Evolutionary conservation across 495 filamentous ascomycete species (phyloP).

Genomic region (Astrothelium macrocarpum): DNA sequence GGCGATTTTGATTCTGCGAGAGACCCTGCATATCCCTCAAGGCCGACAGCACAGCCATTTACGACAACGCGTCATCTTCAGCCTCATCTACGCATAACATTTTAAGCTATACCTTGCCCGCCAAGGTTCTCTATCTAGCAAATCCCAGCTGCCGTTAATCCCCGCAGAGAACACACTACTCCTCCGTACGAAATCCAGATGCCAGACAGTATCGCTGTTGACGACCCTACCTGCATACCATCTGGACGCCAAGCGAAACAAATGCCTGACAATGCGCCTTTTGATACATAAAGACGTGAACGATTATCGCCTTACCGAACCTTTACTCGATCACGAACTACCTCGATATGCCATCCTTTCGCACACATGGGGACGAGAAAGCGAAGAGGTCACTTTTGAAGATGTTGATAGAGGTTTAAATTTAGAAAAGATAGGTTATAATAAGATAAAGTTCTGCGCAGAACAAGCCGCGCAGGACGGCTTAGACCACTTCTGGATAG

Average conservation of each 20-base stretch:
- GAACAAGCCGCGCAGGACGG: constrained; percentile 12
- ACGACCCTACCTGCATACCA: not conserved
- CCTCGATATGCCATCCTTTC: constrained; percentile 18
- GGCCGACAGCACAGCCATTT: not conserved
- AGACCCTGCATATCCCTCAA: not conserved
- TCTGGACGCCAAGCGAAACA: not conserved
- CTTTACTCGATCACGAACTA: not conserved
- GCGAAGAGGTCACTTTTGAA: constrained; percentile 12
- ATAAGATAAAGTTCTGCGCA: constrained; percentile 14
- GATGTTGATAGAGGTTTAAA: not conserved
- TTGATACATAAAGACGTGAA: not conserved
- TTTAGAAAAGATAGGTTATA: constrained; percentile 9
- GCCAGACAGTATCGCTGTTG: not conserved
- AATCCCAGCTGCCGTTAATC: not conserved
- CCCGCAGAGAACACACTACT: not conserved
- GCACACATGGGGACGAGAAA: constrained; percentile 11
- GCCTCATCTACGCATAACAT: not conserved
- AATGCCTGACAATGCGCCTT: not conserved
- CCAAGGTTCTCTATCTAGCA: not conserved
- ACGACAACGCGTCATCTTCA: not conserved
- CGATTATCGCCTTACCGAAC: not conserved
- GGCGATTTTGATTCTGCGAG: not conserved
- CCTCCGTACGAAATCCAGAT: not conserved
- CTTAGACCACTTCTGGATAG: constrained; percentile 8
- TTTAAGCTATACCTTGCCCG: not conserved